phyloP scores from a whole-genome alignment of 257 asterid species.

The Przewalskia tangutica region DNA sequence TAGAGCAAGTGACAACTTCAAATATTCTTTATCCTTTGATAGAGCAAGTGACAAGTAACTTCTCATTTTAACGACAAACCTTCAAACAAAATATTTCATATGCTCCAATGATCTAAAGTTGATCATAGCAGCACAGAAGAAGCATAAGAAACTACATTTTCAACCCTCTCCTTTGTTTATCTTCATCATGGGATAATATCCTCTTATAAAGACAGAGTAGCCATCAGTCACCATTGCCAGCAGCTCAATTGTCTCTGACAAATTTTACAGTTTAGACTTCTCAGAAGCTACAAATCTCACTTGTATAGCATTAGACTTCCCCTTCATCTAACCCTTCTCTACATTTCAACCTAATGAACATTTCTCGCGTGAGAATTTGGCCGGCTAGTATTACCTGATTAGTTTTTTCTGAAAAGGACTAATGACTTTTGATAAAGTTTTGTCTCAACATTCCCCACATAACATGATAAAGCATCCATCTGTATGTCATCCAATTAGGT shows the following conservation, averaged over 20 bases:
- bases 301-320: not conserved
- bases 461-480: not conserved
- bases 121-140: not conserved
- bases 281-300: not conserved
- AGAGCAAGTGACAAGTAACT: not conserved
- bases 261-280: not conserved
- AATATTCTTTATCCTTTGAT: not conserved
- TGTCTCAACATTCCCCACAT: not conserved
- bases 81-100: not conserved
- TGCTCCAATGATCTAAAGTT: not conserved
- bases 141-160: not conserved
- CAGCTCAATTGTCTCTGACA: not conserved
- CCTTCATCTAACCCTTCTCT: not conserved
- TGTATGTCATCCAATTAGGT: not conserved
- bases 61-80: not conserved
- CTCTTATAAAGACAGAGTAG: not conserved
- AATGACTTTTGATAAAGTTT: not conserved
- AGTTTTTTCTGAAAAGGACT: not conserved
- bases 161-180: not conserved
- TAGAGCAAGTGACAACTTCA: not conserved
- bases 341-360: not conserved
- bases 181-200: not conserved
- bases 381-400: not conserved
- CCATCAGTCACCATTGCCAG: not conserved
- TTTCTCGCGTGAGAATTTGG: not conserved